Evolutionary conservation across 495 filamentous ascomycete species (phyloP).

Genomic region (Oidiodendron maius): DNA sequence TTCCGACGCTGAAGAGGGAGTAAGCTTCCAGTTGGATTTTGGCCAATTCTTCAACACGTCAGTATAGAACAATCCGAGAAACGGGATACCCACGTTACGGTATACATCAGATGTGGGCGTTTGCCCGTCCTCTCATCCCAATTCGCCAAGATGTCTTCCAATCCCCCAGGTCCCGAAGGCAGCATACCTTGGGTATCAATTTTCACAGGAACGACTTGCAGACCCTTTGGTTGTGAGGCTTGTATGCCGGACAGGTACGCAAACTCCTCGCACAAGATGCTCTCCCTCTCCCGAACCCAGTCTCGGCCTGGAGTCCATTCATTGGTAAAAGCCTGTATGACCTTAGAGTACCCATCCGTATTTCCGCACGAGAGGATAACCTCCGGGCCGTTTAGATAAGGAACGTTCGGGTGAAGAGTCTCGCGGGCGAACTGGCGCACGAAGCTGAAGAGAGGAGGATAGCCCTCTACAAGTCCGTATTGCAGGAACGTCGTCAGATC

Average conservation of each 20-base stretch:
- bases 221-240: conserved; percentile 58
- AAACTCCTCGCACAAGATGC: conserved; percentile 70
- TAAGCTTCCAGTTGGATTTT: conserved; percentile 81
- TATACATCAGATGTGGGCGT: conserved; percentile 82
- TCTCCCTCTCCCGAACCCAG: conserved; percentile 59
- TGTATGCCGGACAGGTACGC: conserved; percentile 70
- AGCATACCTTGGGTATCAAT: conserved; percentile 78
- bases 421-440: conserved; percentile 70
- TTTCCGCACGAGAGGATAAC: conserved; percentile 70
- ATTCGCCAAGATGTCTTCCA: conserved; percentile 71
- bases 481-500: conserved; percentile 80
- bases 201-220: conserved; percentile 64
- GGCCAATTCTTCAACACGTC: conserved; percentile 58
- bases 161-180: conserved; percentile 55
- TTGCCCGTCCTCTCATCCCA: conserved; percentile 72
- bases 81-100: conserved; percentile 63
- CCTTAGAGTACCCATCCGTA: conserved; percentile 81
- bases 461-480: conserved; percentile 75
- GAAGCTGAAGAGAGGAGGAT: conserved; percentile 68
- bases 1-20: conserved; percentile 63
- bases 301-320: conserved; percentile 65
- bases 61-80: conserved; percentile 3
- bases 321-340: conserved; percentile 64
- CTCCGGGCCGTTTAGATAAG: conserved; percentile 71
- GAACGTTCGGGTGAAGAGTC: conserved; percentile 71